Evolutionary conservation across 495 filamentous ascomycete genomes (phyloP).

Genomic region (Aspergillus sparsus): DNA sequence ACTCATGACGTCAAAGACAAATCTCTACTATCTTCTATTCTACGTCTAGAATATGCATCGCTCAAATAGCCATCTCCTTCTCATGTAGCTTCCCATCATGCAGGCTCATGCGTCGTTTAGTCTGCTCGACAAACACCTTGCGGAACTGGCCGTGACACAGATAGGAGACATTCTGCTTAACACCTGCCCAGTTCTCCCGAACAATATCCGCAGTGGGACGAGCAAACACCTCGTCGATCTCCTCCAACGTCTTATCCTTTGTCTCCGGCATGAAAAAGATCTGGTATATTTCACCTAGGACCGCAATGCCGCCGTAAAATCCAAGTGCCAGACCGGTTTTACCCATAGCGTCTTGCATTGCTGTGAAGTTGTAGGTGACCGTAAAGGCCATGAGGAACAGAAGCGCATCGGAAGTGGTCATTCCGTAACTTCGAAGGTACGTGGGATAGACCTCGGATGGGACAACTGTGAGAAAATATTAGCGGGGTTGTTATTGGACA

Average conservation of each 20-base stretch:
- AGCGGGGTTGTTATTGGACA: background rate
- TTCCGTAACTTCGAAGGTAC: constrained; percentile 61
- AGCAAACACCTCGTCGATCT: constrained; percentile 60
- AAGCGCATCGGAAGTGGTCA: constrained; percentile 57
- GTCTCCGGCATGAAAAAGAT: constrained; percentile 65
- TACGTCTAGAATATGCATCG: too few relatives aligned
- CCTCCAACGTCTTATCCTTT: constrained; percentile 63
- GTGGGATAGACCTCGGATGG: constrained; percentile 62
- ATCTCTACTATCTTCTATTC: too few relatives aligned
- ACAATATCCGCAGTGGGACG: constrained; percentile 58
- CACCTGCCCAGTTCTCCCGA: constrained; percentile 38
- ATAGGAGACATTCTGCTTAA: constrained; percentile 16
- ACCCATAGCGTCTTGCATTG: constrained; percentile 59
- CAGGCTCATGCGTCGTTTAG: constrained; percentile 1
- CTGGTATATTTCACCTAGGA: constrained; percentile 59
- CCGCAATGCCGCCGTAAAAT: constrained; percentile 63
- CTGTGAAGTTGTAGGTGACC: constrained; percentile 63
- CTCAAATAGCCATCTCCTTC: background rate
- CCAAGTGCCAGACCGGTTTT: constrained; percentile 57
- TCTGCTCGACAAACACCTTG: constrained; percentile 14
- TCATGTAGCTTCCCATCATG: background rate
- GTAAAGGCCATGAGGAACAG: constrained; percentile 63
- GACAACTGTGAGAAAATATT: constrained; percentile 38
- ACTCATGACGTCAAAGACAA: too few relatives aligned
- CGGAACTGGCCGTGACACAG: background rate